phyloP scores from a whole-genome alignment of 2,329 filamentous ascomycete species.

The Exophiala spinifera region DNA sequence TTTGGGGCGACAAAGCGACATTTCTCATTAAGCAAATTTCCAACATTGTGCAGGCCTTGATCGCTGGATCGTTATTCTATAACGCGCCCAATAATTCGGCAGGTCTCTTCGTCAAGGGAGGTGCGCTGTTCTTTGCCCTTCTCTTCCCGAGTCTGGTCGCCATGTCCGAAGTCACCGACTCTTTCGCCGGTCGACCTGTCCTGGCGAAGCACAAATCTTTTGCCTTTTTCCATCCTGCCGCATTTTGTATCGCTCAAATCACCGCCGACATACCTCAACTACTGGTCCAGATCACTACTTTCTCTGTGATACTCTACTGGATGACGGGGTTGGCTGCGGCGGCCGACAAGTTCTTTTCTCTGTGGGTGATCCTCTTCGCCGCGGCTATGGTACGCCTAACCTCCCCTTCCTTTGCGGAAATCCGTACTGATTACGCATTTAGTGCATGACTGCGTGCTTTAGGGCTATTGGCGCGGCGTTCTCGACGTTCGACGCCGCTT shows the following conservation, averaged over 20 bases:
- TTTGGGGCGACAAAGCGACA: conserved; percentile 63
- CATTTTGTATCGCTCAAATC: conserved; percentile 44
- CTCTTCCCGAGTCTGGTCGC: conserved; percentile 60
- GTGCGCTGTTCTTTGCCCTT: conserved; percentile 62
- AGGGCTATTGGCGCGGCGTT: conserved; percentile 56
- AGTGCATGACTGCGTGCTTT: conserved; percentile 59
- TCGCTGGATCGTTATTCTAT: conserved; percentile 67
- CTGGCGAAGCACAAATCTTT: conserved; percentile 59
- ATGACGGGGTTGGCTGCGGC: conserved; percentile 56
- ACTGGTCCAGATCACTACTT: conserved; percentile 58
- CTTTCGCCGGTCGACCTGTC: conserved; percentile 59
- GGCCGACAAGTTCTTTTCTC: conserved; percentile 60
- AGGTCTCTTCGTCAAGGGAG: conserved; percentile 62
- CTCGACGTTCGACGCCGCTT: conserved; percentile 56
- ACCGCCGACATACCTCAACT: conserved; percentile 53
- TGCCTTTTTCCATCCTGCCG: conserved; percentile 55
- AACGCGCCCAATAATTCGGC: conserved; percentile 55
- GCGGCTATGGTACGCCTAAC: conserved; percentile 46
- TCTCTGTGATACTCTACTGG: conserved; percentile 61
- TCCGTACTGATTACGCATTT: conserved; percentile 9
- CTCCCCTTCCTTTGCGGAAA: conserved; percentile 20
- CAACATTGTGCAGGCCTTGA: conserved; percentile 57
- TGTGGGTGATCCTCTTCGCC: conserved; percentile 52
- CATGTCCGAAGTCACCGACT: conserved; percentile 65
- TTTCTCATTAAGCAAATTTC: conserved; percentile 62